Evolutionary conservation across 768 basidiomycete species (phyloP).

Genomic region (Mycena floridula): DNA sequence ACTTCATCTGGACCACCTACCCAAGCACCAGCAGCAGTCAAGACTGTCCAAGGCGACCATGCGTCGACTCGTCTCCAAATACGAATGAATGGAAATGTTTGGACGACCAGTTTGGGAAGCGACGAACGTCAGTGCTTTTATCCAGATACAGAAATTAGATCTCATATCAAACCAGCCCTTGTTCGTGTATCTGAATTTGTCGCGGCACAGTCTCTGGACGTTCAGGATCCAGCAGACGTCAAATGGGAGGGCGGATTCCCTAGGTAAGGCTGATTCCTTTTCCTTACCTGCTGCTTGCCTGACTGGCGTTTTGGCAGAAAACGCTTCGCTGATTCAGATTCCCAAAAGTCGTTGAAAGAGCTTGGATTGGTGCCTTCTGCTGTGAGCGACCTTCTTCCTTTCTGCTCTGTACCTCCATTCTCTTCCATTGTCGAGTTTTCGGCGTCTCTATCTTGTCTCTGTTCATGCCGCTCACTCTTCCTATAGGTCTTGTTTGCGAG

Average conservation of each 20-base stretch:
- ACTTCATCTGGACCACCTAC: conserved; percentile 24
- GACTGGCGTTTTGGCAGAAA: conserved; percentile 44
- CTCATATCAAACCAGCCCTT: conserved; percentile 44
- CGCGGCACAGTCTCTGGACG: conserved; percentile 61
- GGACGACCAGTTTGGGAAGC: conserved; percentile 75
- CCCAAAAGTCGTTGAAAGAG: conserved; percentile 73
- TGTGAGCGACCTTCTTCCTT: no score
- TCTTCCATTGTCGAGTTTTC: no score
- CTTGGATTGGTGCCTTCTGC: conserved; percentile 90
- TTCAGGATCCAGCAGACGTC: no score
- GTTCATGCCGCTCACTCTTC: no score
- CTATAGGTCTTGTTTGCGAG: no score
- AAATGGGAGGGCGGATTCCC: conserved; percentile 85
- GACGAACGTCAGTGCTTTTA: conserved; percentile 59
- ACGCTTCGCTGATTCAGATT: conserved; percentile 66
- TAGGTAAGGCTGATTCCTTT: conserved; percentile 44
- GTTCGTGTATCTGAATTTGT: conserved; percentile 84
- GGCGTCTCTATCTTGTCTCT: no score
- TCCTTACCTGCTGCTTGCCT: not conserved
- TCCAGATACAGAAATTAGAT: not conserved
- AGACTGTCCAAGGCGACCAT: conserved; percentile 61
- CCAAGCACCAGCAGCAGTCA: conserved; percentile 27
- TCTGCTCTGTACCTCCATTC: no score
- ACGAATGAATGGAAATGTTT: conserved; percentile 76
- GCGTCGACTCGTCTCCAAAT: conserved; percentile 89